Percentiles rank a stretch among this genome's conserved stretches.
phyloP scores from a whole-genome alignment of 257 asterid genomes.

The Capsicum chinense region DNA sequence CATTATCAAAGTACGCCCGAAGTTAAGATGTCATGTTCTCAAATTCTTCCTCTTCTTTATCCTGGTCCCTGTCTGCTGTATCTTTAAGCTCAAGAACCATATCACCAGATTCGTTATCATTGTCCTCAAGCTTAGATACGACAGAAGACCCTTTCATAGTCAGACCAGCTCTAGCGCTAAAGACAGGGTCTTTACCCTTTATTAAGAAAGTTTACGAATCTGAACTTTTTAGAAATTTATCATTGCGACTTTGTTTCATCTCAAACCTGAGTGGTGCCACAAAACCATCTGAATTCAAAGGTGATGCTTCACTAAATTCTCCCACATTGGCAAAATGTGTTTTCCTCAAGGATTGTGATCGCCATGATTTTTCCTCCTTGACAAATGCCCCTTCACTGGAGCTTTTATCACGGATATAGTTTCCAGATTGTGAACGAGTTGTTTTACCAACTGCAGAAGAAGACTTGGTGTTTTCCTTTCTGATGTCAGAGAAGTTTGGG shows the following conservation, averaged over 20 bases:
- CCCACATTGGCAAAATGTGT: conserved; percentile 51
- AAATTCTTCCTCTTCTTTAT: conserved; percentile 52
- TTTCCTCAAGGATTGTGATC: conserved; percentile 62
- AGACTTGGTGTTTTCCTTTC: conserved; percentile 80
- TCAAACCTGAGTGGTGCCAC: conserved; percentile 39
- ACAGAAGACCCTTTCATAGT: conserved; percentile 49
- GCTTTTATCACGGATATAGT: conserved; percentile 65
- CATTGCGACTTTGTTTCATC: conserved; percentile 24
- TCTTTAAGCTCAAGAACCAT: conserved; percentile 56
- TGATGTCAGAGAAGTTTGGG: conserved; percentile 75
- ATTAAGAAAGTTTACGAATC: conserved; percentile 58
- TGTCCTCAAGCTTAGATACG: conserved; percentile 42
- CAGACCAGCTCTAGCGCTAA: conserved; percentile 50
- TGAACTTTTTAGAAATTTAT: conserved; percentile 42
- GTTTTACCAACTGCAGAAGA: conserved; percentile 59
- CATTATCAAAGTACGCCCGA: conserved; percentile 28
- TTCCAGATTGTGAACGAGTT: conserved; percentile 59
- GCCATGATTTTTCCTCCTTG: conserved; percentile 70
- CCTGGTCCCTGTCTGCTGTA: conserved; percentile 47
- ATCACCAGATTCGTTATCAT: conserved; percentile 54
- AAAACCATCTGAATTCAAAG: conserved; percentile 56
- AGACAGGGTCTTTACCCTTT: conserved; percentile 62
- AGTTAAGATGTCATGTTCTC: conserved; percentile 40
- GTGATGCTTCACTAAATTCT: conserved; percentile 50
- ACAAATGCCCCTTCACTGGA: conserved; percentile 50